phyloP scores from a whole-genome alignment of 768 basidiomycete species.

The Auricularia sp. region DNA sequence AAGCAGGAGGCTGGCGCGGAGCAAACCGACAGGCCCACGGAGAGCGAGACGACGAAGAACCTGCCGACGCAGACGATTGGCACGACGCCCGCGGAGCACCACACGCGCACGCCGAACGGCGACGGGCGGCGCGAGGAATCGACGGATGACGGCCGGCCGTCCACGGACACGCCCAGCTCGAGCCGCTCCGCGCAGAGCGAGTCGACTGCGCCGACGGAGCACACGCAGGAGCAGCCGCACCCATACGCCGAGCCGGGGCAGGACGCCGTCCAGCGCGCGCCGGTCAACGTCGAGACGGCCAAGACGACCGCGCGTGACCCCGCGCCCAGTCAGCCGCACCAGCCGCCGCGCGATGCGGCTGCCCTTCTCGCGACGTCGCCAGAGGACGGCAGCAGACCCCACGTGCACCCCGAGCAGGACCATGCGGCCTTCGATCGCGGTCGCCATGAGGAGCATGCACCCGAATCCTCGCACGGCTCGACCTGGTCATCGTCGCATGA shows the following conservation, averaged over 20 bases:
- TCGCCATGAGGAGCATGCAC: not conserved
- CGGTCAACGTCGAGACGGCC: not conserved
- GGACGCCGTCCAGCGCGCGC: not conserved
- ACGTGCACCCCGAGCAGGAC: not conserved
- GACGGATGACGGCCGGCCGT: not conserved
- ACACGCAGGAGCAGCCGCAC: not conserved
- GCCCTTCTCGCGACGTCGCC: not conserved
- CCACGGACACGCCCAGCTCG: not conserved
- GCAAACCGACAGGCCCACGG: not conserved
- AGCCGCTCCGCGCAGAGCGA: not conserved
- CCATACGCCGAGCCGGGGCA: not conserved
- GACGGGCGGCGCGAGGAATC: not conserved
- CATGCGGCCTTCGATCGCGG: not conserved
- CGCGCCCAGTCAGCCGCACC: not conserved
- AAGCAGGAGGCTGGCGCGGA: not conserved
- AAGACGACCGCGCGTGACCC: not conserved
- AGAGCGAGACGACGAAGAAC: not conserved
- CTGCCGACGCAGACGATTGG: not conserved
- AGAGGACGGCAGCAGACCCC: not conserved
- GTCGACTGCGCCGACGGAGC: not conserved
- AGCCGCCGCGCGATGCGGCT: not conserved
- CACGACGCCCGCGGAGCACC: not conserved
- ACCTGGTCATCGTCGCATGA: not conserved
- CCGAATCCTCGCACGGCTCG: not conserved
- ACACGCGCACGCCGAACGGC: not conserved